phyloP scores from a whole-genome alignment of 805 yeast genomes.

The Metschnikowia amazonensis region DNA sequence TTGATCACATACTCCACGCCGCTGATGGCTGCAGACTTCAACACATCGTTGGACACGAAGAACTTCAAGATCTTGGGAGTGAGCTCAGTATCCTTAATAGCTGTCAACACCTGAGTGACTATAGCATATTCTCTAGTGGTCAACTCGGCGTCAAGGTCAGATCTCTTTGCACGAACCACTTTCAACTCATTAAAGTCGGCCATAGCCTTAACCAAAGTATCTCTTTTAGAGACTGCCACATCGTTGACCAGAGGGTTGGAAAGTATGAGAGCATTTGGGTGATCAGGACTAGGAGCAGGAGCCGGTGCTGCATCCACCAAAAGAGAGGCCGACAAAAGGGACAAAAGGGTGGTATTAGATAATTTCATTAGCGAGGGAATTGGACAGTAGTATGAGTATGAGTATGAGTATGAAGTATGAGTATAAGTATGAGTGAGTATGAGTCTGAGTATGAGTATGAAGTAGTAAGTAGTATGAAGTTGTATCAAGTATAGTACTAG shows the following conservation, averaged over 20 bases:
- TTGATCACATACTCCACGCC: conserved; percentile 23
- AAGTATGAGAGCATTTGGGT: too few species aligned
- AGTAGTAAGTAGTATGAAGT: too few species aligned
- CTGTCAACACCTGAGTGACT: conserved; percentile 38
- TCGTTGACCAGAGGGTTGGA: too few species aligned
- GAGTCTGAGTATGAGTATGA: too few species aligned
- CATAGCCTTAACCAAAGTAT: conserved; percentile 23
- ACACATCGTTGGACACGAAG: conserved; percentile 26
- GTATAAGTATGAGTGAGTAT: too few species aligned
- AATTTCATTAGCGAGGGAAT: conserved; percentile 25
- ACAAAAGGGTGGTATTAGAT: conserved; percentile 28
- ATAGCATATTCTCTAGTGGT: conserved; percentile 36
- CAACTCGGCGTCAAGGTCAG: conserved; percentile 24
- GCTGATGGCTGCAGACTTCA: conserved; percentile 23
- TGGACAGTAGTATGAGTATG: too few species aligned
- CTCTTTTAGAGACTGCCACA: conserved; percentile 14
- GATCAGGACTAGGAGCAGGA: conserved; percentile 9
- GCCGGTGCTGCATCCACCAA: conserved; percentile 36
- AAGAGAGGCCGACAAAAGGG: conserved; percentile 25
- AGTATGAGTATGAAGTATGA: too few species aligned
- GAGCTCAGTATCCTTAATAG: conserved; percentile 33
- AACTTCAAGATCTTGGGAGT: conserved; percentile 34
- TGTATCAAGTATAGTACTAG: too few species aligned
- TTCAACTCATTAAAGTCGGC: conserved; percentile 20
- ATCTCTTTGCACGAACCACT: conserved; percentile 28